phyloP scores from a whole-genome alignment of 768 basidiomycete genomes.

The Amanita jacksonii region DNA sequence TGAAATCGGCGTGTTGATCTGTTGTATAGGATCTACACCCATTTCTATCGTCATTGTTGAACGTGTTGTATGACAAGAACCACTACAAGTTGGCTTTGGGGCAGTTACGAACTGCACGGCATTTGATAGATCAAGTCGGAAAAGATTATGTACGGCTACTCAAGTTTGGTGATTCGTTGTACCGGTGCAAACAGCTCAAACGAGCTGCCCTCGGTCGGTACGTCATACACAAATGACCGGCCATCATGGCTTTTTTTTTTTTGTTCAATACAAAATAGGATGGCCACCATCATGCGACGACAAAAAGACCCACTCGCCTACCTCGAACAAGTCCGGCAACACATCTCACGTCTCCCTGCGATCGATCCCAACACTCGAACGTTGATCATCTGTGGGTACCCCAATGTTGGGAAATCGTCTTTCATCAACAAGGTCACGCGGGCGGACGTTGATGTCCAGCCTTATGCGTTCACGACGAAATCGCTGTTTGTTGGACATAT shows the following conservation, averaged over 20 bases:
- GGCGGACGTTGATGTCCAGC: slow-evolving; percentile 98
- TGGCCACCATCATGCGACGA: slow-evolving; percentile 98
- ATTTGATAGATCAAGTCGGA: slow-evolving; percentile 93
- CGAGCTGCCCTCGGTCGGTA: slow-evolving; percentile 93
- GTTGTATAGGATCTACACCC: slow-evolving; percentile 77
- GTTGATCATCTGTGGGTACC: slow-evolving; percentile 96
- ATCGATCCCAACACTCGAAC: slow-evolving; percentile 99
- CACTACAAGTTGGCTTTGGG: slow-evolving; percentile 99
- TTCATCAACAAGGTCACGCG: slow-evolving; percentile 99
- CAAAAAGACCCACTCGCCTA: slow-evolving; percentile 99
- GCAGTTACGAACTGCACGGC: slow-evolving; percentile 89
- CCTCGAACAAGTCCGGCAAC: slow-evolving; percentile 98
- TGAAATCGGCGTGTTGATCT: neutral
- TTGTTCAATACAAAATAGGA: slow-evolving; percentile 27
- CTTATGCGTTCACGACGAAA: slow-evolving; percentile 99
- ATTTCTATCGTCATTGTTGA: slow-evolving; percentile 91
- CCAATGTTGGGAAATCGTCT: slow-evolving; percentile 98
- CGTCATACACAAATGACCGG: slow-evolving; percentile 24
- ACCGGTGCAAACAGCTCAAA: slow-evolving; percentile 98
- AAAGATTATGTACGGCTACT: slow-evolving; percentile 96
- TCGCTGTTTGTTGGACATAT: slow-evolving; percentile 97
- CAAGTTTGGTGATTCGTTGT: slow-evolving; percentile 96
- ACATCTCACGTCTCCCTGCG: slow-evolving; percentile 94
- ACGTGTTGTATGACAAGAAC: slow-evolving; percentile 99
- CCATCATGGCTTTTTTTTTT: neutral